These are phyloP conservation scores for Lasiosphaeriaceae sp. DNA, from an alignment of 495 filamentous ascomycete species.

Conservation along the genomic window DNA sequence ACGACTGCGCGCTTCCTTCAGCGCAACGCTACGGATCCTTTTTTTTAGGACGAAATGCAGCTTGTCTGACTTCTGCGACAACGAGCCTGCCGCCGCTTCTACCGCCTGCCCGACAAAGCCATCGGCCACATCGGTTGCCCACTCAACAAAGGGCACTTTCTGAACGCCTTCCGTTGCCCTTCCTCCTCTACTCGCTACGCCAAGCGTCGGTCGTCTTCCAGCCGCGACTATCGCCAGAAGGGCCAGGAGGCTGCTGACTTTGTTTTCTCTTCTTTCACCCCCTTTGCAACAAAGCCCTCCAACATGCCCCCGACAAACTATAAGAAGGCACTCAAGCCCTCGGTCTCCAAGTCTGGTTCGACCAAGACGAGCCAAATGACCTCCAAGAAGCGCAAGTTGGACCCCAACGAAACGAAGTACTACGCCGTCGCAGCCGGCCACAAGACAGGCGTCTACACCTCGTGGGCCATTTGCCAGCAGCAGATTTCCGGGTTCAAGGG, in stretches of 20 bases:
- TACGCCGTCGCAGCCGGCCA: conserved; percentile 81
- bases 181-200: background rate
- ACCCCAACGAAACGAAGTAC: conserved; percentile 56
- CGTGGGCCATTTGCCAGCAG: conserved; percentile 73
- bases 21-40: background rate
- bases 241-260: too few species aligned
- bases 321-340: too few species aligned
- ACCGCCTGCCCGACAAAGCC: conserved; percentile 6
- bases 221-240: too few species aligned
- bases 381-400: conserved; percentile 40
- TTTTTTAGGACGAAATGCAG: conserved; percentile 3
- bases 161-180: background rate
- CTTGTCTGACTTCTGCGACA: conserved; percentile 1
- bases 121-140: background rate
- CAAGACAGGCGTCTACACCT: conserved; percentile 81
- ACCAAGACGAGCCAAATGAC: background rate
- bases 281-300: too few species aligned
- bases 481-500: conserved; percentile 85
- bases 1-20: background rate
- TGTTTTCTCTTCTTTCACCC: too few species aligned
- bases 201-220: background rate
- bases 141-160: background rate
- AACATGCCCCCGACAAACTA: too few species aligned
- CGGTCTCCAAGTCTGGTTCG: too few species aligned
- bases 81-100: conserved; percentile 3